Conservation (phyloP, 192 early-diverging fungal genomes). For the Backusella mclennaniae region DNA sequence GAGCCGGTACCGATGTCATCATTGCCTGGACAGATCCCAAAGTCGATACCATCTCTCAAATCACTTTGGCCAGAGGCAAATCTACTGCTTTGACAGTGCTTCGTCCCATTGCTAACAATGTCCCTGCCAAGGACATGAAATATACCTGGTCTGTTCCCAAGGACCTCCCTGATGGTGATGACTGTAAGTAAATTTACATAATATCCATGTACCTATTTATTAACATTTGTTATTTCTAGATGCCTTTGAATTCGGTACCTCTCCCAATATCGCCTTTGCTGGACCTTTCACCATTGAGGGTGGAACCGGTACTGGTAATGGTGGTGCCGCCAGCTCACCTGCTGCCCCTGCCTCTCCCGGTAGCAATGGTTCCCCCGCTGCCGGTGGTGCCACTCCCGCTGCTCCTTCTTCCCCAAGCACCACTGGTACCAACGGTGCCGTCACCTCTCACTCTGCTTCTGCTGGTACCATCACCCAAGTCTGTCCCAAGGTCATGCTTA, state of each 20-base stretch:
- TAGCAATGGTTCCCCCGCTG: neutral
- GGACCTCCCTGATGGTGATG: constrained; percentile 23
- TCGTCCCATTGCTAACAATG: constrained; percentile 27
- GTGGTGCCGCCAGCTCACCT: constrained; percentile 4
- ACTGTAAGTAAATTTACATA: constrained; percentile 1
- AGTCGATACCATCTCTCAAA: constrained; percentile 25
- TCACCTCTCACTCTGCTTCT: neutral
- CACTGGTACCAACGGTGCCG: neutral
- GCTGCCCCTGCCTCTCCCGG: neutral
- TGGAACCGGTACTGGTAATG: neutral
- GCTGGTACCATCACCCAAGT: neutral
- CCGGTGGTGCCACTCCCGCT: neutral
- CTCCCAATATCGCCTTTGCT: constrained; percentile 33
- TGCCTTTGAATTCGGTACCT: constrained; percentile 31
- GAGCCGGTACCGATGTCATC: constrained; percentile 25
- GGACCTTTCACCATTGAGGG: constrained; percentile 35
- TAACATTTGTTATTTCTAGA: neutral
- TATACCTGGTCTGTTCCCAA: constrained; percentile 26
- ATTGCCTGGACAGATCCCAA: constrained; percentile 27
- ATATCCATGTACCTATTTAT: neutral
- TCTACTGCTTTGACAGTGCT: constrained; percentile 30
- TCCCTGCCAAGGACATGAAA: constrained; percentile 14
- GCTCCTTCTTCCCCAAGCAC: neutral
- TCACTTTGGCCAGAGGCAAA: constrained; percentile 25
- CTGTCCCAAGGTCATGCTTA: neutral